phyloP scores from a whole-genome alignment of 306 rosid genomes.

The Erythrophleum fordii region DNA sequence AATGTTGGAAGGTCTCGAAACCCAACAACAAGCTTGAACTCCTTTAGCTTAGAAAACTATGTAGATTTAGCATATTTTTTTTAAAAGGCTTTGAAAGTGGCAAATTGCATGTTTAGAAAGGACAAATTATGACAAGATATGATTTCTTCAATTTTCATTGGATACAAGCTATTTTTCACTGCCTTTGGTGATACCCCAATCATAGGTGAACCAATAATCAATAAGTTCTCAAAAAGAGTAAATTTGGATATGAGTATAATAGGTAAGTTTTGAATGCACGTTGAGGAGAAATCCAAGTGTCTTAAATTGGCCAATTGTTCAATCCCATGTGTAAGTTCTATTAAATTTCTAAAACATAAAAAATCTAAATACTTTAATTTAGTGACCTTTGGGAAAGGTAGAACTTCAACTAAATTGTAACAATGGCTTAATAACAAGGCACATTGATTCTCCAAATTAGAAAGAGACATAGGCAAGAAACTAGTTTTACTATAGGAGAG shows the following conservation, averaged over 20 bases:
- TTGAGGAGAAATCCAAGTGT: constrained; percentile 26
- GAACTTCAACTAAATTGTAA: too few species aligned
- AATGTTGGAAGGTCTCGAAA: neutral
- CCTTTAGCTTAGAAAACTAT: neutral
- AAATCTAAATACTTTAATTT: too few species aligned
- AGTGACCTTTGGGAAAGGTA: too few species aligned
- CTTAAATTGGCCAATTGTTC: constrained; percentile 16
- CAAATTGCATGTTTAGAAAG: neutral
- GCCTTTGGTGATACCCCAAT: neutral
- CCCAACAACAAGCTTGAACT: neutral
- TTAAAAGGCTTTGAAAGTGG: neutral
- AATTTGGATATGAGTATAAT: neutral
- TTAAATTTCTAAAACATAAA: constrained; percentile 15
- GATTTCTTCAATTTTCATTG: neutral
- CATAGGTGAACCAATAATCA: neutral
- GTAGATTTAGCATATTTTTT: neutral
- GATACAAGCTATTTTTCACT: neutral
- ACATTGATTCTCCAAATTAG: constrained; percentile 18
- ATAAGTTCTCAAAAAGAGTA: neutral
- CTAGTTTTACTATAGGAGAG: constrained; percentile 1
- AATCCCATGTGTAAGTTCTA: constrained; percentile 12
- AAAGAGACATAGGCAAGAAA: too few species aligned
- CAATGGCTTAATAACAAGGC: too few species aligned
- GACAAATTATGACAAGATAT: neutral
- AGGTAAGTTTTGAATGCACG: neutral